phyloP scores from a whole-genome alignment of 1,284 basidiomycete genomes.

The Pholiota adiposa region DNA sequence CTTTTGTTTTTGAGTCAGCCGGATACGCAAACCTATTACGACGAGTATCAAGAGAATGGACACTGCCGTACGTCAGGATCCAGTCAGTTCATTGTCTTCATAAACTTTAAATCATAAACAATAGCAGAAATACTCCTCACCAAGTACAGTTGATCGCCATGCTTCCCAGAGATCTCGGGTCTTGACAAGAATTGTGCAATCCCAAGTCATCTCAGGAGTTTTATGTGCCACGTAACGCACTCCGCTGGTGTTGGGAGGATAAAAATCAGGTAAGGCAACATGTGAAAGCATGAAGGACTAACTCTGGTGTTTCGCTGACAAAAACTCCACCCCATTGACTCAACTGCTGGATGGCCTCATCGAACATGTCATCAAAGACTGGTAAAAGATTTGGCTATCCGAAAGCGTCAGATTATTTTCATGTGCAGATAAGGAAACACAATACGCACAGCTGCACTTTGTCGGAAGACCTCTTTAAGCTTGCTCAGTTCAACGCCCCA shows the following conservation, averaged over 20 bases:
- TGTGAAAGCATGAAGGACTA: constrained; percentile 39
- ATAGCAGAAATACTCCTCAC: constrained; percentile 48
- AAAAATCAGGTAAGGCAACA: constrained; percentile 15
- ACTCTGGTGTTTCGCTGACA: constrained; percentile 73
- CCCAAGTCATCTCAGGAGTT: constrained; percentile 71
- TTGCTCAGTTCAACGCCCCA: constrained; percentile 72
- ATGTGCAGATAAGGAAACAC: constrained; percentile 14
- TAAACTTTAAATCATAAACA: constrained; percentile 14
- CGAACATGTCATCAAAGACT: constrained; percentile 73
- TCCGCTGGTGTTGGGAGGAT: constrained; percentile 48
- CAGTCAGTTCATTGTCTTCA: constrained; percentile 15
- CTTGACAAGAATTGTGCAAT: constrained; percentile 75
- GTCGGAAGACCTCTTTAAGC: constrained; percentile 57
- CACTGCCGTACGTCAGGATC: constrained; percentile 26
- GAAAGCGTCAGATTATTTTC: constrained; percentile 18
- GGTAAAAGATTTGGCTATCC: constrained; percentile 53
- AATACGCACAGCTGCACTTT: constrained; percentile 56
- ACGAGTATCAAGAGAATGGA: constrained; percentile 38
- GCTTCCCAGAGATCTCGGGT: constrained; percentile 66
- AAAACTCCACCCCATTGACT: constrained; percentile 82
- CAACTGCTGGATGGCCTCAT: constrained; percentile 84
- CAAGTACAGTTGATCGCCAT: constrained; percentile 71
- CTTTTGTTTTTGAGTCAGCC: constrained; percentile 54
- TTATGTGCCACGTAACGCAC: constrained; percentile 80
- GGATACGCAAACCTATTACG: constrained; percentile 41